Base-by-base conservation (phyloP, 169 alveolate genomes). In the Eimeria praecox region DNA sequence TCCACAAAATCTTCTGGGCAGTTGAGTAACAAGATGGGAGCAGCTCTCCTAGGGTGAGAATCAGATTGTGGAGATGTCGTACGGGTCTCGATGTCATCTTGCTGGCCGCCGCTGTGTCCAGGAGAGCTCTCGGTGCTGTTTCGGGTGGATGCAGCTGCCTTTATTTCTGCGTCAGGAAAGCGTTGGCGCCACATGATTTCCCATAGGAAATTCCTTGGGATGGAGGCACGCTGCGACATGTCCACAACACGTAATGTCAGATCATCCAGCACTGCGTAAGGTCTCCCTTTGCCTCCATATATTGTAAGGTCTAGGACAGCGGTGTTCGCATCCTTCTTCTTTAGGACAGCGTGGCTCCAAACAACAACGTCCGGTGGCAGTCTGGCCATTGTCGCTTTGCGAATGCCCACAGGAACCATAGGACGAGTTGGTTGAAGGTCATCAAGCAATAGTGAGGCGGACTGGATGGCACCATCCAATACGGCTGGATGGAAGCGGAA, bases 401-500 rank as follows among this genome's bases (percentile, higher is more conserved):
- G 94, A 46, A 97, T 93, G 40, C 95, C 87, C 40, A 97, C 96
- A 27, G 98, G 98, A 30, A 97, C 97, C 96, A 96, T 91, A 24
- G 97, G 95, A 6, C 69, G 24, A n/a, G 71, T 62, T 42, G 40
- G 75, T 10, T 49, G 90, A 44, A 49, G 40, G 33, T 59, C 93
- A 24, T 54, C 77, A 42, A 90, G 56, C 2, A 90, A 88, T 49
- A 73, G 54, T 4, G 95, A 83, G 6, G 95, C 95, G 4, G 95
- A 54, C 82, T 90, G 95, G 46, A 90, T 44, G 77, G 95, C 95
- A 24, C 95, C 95, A 56, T 90, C 95, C 80, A 90, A 73, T 33
- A 90, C 56, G 14, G 96, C 95, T n/a, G 98, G 98, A 94, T 97
- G 97, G 59, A 96, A 44, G n/a, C 95, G 95, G 95, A 96, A 96